A percentile compares a stretch with the other conserved stretches of the same genome.
Evolutionary conservation across 257 asterid species (phyloP).

Genomic region (Lavandula angustifolia): DNA sequence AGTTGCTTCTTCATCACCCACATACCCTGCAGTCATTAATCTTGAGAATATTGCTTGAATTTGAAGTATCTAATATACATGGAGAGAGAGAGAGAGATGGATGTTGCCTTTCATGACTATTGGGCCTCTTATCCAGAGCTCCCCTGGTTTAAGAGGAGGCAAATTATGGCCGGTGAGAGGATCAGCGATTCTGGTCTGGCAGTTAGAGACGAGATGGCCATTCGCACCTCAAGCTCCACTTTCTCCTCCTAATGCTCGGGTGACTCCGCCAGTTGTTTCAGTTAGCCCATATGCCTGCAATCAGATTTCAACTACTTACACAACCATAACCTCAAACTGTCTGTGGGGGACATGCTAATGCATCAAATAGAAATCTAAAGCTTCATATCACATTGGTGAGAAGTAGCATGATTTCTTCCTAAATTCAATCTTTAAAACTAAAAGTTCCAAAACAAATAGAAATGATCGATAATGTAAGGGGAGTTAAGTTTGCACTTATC

Average conservation of each 20-base stretch:
- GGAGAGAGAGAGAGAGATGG: slow-evolving; percentile 4
- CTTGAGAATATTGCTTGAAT: background rate
- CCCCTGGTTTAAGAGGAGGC: slow-evolving; percentile 40
- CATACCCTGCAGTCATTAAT: slow-evolving; percentile 41
- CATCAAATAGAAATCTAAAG: too few species aligned
- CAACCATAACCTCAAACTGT: background rate
- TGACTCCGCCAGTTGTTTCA: slow-evolving; percentile 45
- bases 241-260: slow-evolving; percentile 33
- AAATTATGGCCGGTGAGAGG: slow-evolving; percentile 36
- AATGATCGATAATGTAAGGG: too few species aligned
- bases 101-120: slow-evolving; percentile 44
- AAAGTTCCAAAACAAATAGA: too few species aligned
- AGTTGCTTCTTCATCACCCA: slow-evolving; percentile 58
- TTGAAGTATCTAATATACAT: background rate
- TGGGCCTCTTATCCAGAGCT: slow-evolving; percentile 50
- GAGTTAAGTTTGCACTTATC: too few species aligned
- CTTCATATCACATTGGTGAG: too few species aligned
- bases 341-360: background rate
- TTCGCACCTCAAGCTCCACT: slow-evolving; percentile 30
- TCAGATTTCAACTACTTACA: background rate
- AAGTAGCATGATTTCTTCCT: too few species aligned
- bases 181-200: slow-evolving; percentile 46
- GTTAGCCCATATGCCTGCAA: slow-evolving; percentile 50
- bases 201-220: slow-evolving; percentile 44
- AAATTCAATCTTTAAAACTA: too few species aligned